Percentiles rank a stretch among this genome's conserved stretches.
Evolutionary conservation across 2,329 filamentous ascomycete species (phyloP).

Genomic region (Dactylella cylindrospora): DNA sequence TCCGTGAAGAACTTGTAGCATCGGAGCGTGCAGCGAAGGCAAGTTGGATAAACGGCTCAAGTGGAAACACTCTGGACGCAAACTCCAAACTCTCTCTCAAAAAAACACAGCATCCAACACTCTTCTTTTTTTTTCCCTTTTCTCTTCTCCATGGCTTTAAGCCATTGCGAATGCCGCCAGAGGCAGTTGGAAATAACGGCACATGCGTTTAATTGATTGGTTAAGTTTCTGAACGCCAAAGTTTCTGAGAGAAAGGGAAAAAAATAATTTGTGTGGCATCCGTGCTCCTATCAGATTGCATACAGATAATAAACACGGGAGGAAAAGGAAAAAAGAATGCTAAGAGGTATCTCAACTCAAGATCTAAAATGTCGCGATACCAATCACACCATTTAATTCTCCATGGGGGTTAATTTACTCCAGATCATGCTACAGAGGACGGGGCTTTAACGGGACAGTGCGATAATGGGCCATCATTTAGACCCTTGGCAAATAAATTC

Average conservation of each 20-base stretch:
- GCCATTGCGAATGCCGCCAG: not conserved
- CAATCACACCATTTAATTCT: conserved; percentile 42
- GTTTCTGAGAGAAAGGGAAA: conserved; percentile 16
- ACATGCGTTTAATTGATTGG: conserved; percentile 22
- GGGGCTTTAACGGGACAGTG: conserved; percentile 11
- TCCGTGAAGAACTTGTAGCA: not conserved
- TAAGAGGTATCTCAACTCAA: conserved; percentile 13
- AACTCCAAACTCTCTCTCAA: conserved; percentile 32
- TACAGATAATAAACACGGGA: conserved; percentile 18
- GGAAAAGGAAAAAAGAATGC: conserved; percentile 21
- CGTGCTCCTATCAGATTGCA: conserved; percentile 16
- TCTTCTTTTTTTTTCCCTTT: conserved; percentile 3
- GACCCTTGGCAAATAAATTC: not conserved
- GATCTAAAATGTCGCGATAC: conserved; percentile 37
- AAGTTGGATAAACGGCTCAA: conserved; percentile 5
- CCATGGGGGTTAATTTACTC: conserved; percentile 30
- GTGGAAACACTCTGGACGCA: conserved; percentile 22
- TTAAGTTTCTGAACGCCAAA: no score
- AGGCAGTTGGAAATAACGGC: conserved; percentile 14
- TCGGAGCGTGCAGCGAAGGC: conserved; percentile 2
- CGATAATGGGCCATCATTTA: no score
- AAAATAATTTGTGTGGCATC: conserved; percentile 8
- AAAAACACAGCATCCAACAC: conserved; percentile 2
- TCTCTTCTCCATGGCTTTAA: no score
- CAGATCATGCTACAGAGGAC: conserved; percentile 5